phyloP scores from a whole-genome alignment of 1,284 basidiomycete species.

The Mycosarcoma maydis region DNA sequence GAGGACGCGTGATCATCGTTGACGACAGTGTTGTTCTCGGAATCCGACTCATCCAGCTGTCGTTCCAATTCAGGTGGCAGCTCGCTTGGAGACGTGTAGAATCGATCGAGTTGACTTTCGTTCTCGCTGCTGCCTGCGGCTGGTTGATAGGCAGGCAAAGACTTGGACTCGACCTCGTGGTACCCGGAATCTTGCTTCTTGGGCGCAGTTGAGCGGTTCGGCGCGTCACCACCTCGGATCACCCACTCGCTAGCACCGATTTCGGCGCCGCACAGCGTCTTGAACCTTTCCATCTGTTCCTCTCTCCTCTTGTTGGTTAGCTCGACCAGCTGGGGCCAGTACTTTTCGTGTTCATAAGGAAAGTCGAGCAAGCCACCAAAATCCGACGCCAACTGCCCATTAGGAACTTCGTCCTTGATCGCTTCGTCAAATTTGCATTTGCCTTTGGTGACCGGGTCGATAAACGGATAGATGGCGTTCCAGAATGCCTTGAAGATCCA shows the following conservation, averaged over 20 bases:
- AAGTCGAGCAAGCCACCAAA: constrained; percentile 63
- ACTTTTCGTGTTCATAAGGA: constrained; percentile 76
- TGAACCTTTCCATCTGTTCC: constrained; percentile 72
- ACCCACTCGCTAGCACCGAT: constrained; percentile 66
- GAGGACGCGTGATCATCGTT: constrained; percentile 1
- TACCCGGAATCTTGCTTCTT: constrained; percentile 42
- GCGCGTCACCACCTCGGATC: constrained; percentile 64
- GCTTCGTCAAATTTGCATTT: constrained; percentile 65
- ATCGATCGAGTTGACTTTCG: constrained; percentile 37
- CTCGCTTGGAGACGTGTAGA: constrained; percentile 37
- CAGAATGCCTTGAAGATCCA: constrained; percentile 58
- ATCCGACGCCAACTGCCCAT: constrained; percentile 51
- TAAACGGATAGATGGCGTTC: constrained; percentile 67
- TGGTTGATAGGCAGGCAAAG: too few relatives aligned
- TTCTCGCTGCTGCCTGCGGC: too few relatives aligned
- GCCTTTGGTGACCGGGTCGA: constrained; percentile 68
- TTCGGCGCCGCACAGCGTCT: constrained; percentile 56
- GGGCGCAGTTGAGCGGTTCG: constrained; percentile 14
- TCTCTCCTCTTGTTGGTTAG: constrained; percentile 72
- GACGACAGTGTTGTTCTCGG: constrained; percentile 29
- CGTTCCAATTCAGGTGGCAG: constrained; percentile 25
- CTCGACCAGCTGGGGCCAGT: constrained; percentile 76
- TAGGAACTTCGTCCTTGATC: constrained; percentile 59
- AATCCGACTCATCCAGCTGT: constrained; percentile 7
- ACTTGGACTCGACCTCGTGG: constrained; percentile 20